Evolutionary conservation across 805 yeast genomes (phyloP).

Genomic region (Candida corydali): DNA sequence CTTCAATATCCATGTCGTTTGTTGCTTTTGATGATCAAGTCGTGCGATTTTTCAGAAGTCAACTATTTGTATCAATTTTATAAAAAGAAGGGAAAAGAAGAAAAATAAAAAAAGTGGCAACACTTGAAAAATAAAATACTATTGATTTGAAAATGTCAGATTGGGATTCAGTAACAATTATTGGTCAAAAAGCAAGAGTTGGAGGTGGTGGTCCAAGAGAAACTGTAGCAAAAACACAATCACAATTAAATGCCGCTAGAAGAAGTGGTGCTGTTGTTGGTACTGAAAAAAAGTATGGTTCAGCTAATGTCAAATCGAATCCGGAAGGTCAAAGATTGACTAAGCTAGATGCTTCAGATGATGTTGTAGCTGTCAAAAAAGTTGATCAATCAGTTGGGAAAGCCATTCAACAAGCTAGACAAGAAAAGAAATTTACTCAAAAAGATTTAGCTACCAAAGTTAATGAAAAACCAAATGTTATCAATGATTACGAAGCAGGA

Average conservation of each 20-base stretch:
- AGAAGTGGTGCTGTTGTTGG: conserved; percentile 85
- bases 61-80: no score
- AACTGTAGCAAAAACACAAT: conserved; percentile 71
- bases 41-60: no score
- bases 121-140: conserved; percentile 1
- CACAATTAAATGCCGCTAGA: conserved; percentile 88
- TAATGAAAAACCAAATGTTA: conserved; percentile 92
- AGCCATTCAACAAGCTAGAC: conserved; percentile 80
- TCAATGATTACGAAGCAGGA: conserved; percentile 96
- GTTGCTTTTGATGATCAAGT: conserved; percentile 1
- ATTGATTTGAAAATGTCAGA: conserved; percentile 56
- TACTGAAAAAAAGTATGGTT: conserved; percentile 88
- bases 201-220: conserved; percentile 89
- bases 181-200: conserved; percentile 83
- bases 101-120: conserved; percentile 5
- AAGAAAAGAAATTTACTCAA: conserved; percentile 84
- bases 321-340: conserved; percentile 95
- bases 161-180: conserved; percentile 89
- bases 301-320: conserved; percentile 54
- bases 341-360: conserved; percentile 89
- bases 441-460: conserved; percentile 94
- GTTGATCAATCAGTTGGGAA: conserved; percentile 81
- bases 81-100: not conserved
- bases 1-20: conserved; percentile 24
- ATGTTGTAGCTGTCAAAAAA: conserved; percentile 89